A percentile compares a stretch with the other conserved stretches of the same genome.
phyloP scores from a whole-genome alignment of 1,284 basidiomycete species.

The Kwoniella shivajii region DNA sequence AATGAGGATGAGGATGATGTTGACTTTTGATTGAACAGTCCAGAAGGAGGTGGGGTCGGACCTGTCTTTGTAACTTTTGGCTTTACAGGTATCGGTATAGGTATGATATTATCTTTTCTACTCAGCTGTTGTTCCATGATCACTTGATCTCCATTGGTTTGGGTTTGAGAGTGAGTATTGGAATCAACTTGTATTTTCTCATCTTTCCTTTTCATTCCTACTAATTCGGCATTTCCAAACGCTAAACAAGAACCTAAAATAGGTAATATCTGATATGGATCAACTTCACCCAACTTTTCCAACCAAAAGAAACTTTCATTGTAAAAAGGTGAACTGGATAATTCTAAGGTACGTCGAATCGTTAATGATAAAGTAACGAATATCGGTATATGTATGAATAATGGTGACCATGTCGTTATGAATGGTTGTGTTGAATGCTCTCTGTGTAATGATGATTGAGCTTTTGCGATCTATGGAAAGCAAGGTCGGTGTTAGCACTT shows the following conservation, averaged over 20 bases:
- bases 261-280: slow-evolving; percentile 45
- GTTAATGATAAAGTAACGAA: slow-evolving; percentile 51
- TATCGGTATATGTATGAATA: slow-evolving; percentile 53
- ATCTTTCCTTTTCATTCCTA: slow-evolving; percentile 14
- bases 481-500: too few relatives aligned
- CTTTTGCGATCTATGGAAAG: slow-evolving; percentile 40
- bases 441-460: slow-evolving; percentile 43
- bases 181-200: slow-evolving; percentile 4
- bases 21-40: too few relatives aligned
- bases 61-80: neutral
- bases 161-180: too few relatives aligned
- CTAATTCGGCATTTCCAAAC: slow-evolving; percentile 51
- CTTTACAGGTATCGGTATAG: too few relatives aligned
- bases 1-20: neutral
- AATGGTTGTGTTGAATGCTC: slow-evolving; percentile 48
- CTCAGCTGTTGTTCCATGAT: neutral
- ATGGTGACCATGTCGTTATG: slow-evolving; percentile 47
- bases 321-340: slow-evolving; percentile 34
- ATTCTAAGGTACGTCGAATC: slow-evolving; percentile 46
- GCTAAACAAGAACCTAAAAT: slow-evolving; percentile 47
- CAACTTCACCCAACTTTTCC: slow-evolving; percentile 46
- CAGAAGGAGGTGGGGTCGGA: too few relatives aligned
- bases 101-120: neutral
- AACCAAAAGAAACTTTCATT: slow-evolving; percentile 49
- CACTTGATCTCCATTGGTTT: neutral